These are phyloP conservation scores for Coccomyxa sp. DNA, from an alignment of 139 green algal species.

Conservation along the genomic window DNA sequence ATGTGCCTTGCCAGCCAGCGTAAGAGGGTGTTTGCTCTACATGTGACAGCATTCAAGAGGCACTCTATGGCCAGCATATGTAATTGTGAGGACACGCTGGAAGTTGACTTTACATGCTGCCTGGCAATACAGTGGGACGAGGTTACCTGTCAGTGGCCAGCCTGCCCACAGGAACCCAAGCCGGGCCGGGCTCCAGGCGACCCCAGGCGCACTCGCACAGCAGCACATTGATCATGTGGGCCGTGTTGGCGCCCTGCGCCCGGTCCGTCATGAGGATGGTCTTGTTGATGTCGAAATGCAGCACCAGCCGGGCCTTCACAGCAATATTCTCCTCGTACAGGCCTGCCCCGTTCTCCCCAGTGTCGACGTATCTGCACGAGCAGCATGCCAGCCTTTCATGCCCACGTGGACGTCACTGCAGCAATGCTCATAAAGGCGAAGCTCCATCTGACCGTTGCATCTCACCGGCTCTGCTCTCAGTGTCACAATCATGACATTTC, in stretches of 20 bases:
- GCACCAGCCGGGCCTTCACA: constrained; percentile 24
- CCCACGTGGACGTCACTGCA: background rate
- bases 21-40: background rate
- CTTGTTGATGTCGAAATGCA: constrained; percentile 50
- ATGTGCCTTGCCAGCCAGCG: background rate
- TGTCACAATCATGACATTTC: background rate
- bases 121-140: background rate
- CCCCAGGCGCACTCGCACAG: constrained; percentile 41
- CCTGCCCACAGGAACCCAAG: constrained; percentile 29
- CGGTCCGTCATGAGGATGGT: constrained; percentile 37
- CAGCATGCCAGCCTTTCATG: background rate
- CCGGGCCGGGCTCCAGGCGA: constrained; percentile 20
- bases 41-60: background rate
- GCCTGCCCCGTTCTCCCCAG: background rate
- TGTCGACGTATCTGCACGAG: background rate
- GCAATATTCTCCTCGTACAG: constrained; percentile 15
- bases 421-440: background rate
- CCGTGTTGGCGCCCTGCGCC: constrained; percentile 21
- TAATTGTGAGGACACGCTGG: background rate
- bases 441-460: too few species aligned
- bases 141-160: constrained; percentile 23
- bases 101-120: background rate
- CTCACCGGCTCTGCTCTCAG: too few species aligned
- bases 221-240: constrained; percentile 35
- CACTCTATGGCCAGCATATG: background rate